Conservation (phyloP, 2,329 filamentous ascomycete genomes). For the Cytospora chrysosperma region DNA sequence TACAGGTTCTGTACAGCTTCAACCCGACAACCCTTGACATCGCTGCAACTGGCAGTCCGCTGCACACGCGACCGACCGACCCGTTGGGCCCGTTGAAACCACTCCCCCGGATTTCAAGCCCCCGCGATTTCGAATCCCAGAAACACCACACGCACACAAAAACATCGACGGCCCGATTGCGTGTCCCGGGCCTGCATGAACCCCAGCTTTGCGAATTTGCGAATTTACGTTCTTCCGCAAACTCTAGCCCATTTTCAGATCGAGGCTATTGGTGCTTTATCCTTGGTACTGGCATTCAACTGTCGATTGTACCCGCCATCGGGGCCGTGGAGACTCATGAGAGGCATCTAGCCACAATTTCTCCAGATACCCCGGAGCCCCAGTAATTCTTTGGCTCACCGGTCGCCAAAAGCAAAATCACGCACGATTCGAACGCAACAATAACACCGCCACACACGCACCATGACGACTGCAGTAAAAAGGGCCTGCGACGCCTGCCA, state of each 20-base stretch:
- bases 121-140: conserved; percentile 23
- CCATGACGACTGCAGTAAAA: conserved; percentile 54
- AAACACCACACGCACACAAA: conserved; percentile 7
- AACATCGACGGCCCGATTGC: conserved; percentile 24
- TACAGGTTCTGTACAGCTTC: not conserved
- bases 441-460: conserved; percentile 5
- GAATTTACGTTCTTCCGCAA: not conserved
- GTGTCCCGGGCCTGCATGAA: conserved; percentile 18
- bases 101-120: conserved; percentile 23
- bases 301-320: conserved; percentile 4
- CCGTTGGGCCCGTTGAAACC: conserved; percentile 16
- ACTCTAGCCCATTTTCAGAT: not conserved
- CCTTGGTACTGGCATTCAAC: not conserved
- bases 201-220: conserved; percentile 18
- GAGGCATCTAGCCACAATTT: conserved; percentile 11
- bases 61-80: conserved; percentile 9
- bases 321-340: conserved; percentile 15
- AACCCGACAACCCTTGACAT: not conserved
- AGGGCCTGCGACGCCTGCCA: conserved; percentile 72
- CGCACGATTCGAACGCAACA: conserved; percentile 6
- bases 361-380: conserved; percentile 11
- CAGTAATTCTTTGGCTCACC: conserved; percentile 9
- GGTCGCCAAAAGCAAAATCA: not conserved
- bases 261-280: not conserved
- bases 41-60: not conserved